Evolutionary conservation across 176 grass and related monocot species (phyloP).

Genomic region (Canna indica): DNA sequence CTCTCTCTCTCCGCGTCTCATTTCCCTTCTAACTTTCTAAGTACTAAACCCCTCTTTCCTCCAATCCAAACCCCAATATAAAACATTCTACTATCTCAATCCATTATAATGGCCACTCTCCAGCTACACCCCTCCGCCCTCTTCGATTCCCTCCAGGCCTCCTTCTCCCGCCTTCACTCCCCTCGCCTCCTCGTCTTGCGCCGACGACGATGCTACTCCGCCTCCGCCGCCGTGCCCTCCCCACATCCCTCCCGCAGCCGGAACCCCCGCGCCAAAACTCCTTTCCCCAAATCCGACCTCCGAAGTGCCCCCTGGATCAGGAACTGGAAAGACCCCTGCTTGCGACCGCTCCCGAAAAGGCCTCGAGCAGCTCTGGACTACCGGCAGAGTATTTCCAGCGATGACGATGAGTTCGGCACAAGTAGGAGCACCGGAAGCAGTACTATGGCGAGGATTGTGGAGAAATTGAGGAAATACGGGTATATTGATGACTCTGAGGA

Average conservation of each 20-base stretch:
- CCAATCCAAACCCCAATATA: background rate
- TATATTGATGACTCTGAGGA: constrained; percentile 36
- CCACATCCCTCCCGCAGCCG: background rate
- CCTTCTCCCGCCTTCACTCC: constrained; percentile 7
- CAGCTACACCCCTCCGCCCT: background rate
- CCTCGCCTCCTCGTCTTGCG: background rate
- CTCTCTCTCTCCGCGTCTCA: background rate
- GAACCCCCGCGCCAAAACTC: background rate
- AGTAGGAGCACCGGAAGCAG: constrained; percentile 46
- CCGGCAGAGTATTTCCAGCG: constrained; percentile 55
- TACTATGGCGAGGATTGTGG: constrained; percentile 75
- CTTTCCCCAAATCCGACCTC: background rate
- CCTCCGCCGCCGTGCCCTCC: background rate
- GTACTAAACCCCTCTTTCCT: background rate
- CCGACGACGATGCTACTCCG: background rate
- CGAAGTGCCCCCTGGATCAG: constrained; percentile 35
- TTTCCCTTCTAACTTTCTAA: background rate
- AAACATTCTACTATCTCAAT: background rate
- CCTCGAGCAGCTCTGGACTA: constrained; percentile 38
- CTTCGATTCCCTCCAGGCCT: constrained; percentile 11
- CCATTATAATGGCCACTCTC: constrained; percentile 4
- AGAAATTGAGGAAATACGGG: constrained; percentile 57
- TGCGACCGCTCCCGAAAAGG: constrained; percentile 20
- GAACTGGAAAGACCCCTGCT: constrained; percentile 24
- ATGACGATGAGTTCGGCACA: constrained; percentile 52